phyloP scores from a whole-genome alignment of 2,329 filamentous ascomycete species.

The Capronia americana region DNA sequence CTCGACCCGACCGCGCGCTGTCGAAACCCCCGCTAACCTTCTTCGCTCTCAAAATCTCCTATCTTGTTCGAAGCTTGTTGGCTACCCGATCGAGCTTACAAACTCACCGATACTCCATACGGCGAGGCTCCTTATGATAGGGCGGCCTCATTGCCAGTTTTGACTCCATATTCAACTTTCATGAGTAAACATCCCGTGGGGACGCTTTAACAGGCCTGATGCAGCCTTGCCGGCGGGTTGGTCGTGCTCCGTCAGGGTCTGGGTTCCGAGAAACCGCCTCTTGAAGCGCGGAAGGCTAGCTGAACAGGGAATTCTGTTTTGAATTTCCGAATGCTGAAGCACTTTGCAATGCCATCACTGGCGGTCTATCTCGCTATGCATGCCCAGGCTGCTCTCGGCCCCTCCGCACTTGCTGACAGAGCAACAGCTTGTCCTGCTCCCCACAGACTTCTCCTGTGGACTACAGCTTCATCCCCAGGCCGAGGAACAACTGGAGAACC shows the following conservation, averaged over 20 bases:
- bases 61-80: neutral
- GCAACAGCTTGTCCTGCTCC: neutral
- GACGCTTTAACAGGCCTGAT: neutral
- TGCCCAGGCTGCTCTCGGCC: neutral
- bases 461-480: neutral
- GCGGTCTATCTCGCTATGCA: too few relatives aligned
- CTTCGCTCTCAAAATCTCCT: neutral
- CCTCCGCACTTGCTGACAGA: neutral
- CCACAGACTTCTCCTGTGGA: neutral
- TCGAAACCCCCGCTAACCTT: neutral
- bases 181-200: neutral
- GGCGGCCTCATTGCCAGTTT: neutral
- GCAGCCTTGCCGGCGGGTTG: neutral
- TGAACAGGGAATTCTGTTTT: neutral
- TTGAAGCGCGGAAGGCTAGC: neutral
- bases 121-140: neutral
- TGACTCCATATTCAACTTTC: neutral
- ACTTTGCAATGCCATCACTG: neutral
- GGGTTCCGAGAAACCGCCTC: neutral
- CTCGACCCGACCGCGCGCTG: neutral
- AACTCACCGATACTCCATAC: neutral
- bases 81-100: constrained; percentile 1
- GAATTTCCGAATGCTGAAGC: neutral
- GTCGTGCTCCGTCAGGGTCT: neutral
- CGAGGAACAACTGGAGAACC: neutral